These are phyloP conservation scores for Hippophae gyantsensis DNA, from an alignment of 306 rosid species.

Conservation along the genomic window DNA sequence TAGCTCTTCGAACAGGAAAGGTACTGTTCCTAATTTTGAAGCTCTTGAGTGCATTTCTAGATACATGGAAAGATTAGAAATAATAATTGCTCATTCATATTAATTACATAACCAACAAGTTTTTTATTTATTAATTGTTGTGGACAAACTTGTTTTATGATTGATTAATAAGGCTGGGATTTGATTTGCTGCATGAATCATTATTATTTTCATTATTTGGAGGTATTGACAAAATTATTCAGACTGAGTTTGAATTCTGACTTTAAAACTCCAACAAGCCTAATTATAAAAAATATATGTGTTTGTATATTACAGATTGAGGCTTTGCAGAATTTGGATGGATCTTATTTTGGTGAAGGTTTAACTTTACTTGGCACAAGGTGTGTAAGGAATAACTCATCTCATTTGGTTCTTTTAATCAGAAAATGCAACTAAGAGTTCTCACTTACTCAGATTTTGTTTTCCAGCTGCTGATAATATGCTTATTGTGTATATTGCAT, in stretches of 20 bases:
- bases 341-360: conserved; percentile 76
- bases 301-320: conserved; percentile 44
- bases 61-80: too few species aligned
- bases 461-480: neutral
- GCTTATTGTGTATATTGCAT: neutral
- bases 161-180: too few species aligned
- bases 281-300: conserved; percentile 8
- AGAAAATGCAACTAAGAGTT: neutral
- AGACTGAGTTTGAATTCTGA: neutral
- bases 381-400: conserved; percentile 30
- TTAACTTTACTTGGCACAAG: conserved; percentile 60
- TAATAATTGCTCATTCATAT: too few species aligned
- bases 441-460: neutral
- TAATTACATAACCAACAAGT: too few species aligned
- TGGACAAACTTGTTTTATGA: too few species aligned
- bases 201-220: too few species aligned
- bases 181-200: too few species aligned
- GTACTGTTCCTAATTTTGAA: conserved; percentile 22
- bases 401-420: conserved; percentile 4
- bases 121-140: too few species aligned
- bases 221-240: too few species aligned
- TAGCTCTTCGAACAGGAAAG: conserved; percentile 76
- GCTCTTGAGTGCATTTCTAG: neutral
- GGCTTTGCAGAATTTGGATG: conserved; percentile 49
- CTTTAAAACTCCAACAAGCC: neutral